These are phyloP conservation scores for Rubroshorea leprosula DNA, from an alignment of 345 rosid species.

Conservation along the genomic window DNA sequence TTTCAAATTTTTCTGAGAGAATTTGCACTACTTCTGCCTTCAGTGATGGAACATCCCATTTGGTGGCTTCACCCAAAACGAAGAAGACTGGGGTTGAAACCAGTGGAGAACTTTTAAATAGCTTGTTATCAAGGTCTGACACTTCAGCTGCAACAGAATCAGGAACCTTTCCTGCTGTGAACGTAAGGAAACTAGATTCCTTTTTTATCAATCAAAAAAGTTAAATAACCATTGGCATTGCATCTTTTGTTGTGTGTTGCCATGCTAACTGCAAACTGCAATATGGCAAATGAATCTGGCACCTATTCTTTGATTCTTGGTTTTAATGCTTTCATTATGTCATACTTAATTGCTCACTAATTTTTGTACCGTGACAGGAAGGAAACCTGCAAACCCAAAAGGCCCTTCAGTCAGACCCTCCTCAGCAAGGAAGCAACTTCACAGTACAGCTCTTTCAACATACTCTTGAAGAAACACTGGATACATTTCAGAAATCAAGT, in stretches of 20 bases:
- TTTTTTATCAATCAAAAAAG: no score
- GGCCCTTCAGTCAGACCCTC: conserved; percentile 41
- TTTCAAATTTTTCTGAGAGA: conserved; percentile 79
- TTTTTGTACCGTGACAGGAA: conserved; percentile 40
- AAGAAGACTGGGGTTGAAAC: conserved; percentile 93
- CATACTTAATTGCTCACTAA: conserved; percentile 6
- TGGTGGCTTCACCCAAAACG: conserved; percentile 66
- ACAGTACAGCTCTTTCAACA: conserved; percentile 86
- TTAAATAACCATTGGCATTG: conserved; percentile 12
- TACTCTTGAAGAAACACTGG: conserved; percentile 79
- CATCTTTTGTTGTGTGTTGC: no score
- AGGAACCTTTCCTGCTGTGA: conserved; percentile 43
- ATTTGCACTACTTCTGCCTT: conserved; percentile 77
- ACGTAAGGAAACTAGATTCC: conserved; percentile 45
- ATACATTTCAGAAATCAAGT: conserved; percentile 75
- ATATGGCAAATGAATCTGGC: neutral
- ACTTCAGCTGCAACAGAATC: conserved; percentile 40
- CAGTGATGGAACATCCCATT: conserved; percentile 52
- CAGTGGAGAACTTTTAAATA: conserved; percentile 59
- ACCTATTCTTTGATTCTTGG: neutral
- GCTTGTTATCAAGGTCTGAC: conserved; percentile 60
- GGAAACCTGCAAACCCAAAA: conserved; percentile 42
- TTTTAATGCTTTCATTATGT: neutral
- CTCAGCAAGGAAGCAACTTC: conserved; percentile 74
- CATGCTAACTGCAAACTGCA: neutral